Conservation (phyloP, 2,329 filamentous ascomycete species). For the Fonsecaea nubica region DNA sequence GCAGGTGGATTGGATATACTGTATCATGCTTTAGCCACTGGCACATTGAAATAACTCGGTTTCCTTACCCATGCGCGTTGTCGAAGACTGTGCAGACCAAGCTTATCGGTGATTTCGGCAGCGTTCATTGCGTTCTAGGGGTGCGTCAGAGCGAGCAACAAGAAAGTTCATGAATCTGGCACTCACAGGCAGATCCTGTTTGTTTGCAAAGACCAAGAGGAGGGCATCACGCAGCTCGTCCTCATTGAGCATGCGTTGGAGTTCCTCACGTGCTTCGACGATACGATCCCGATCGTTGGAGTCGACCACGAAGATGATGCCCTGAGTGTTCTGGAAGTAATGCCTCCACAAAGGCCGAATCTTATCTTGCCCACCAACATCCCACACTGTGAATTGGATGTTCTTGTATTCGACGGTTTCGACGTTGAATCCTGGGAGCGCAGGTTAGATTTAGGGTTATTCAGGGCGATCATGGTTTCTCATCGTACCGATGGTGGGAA, state of each 20-base stretch:
- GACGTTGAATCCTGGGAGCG: constrained; percentile 86
- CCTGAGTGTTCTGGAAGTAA: constrained; percentile 99
- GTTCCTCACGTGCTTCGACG: constrained; percentile 92
- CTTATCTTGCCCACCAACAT: constrained; percentile 99
- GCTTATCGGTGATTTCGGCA: constrained; percentile 99
- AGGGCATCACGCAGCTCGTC: constrained; percentile 97
- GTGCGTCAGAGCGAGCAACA: constrained; percentile 12
- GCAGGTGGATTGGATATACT: constrained; percentile 99
- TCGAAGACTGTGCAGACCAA: constrained; percentile 98
- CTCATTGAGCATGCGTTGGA: constrained; percentile 98
- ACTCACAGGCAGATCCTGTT: constrained; percentile 97
- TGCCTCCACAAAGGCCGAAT: constrained; percentile 99
- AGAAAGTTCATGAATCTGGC: constrained; percentile 10
- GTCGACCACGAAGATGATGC: constrained; percentile 99
- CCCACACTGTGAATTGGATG: constrained; percentile 99
- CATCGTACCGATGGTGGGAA: constrained; percentile 86
- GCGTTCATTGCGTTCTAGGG: constrained; percentile 97
- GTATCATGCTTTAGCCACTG: constrained; percentile 40
- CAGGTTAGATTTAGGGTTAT: constrained; percentile 17
- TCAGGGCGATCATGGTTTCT: constrained; percentile 13
- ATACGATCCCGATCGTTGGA: constrained; percentile 98
- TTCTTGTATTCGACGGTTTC: constrained; percentile 99
- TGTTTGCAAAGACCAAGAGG: constrained; percentile 98
- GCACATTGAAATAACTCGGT: constrained; percentile 9
- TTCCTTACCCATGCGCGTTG: constrained; percentile 94